Base-by-base conservation (phyloP, 2,329 filamentous ascomycete genomes). In the Diaporthe humulicola region DNA sequence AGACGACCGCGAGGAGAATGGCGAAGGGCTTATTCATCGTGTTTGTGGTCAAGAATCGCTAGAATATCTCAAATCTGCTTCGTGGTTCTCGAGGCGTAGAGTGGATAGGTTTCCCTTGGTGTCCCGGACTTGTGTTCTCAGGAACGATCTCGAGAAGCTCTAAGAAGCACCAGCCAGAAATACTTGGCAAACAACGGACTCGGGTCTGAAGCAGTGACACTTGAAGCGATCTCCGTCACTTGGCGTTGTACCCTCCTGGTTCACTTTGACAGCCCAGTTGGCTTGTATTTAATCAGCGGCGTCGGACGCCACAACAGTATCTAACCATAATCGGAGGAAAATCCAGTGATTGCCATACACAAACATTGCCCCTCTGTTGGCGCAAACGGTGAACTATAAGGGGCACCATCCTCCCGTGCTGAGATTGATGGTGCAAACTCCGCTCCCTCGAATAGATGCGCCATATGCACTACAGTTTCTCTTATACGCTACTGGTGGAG, bases 401-500 rank as follows among this genome's bases (percentile, higher is more conserved):
- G 42, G 28, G 19, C 64, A n/a, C n/a, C 25, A 64, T 54, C 33
- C 57, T 25, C 3, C 42, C 25, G 25, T 56, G 45, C 33, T 15
- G 25, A 54, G 42, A 72, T 54, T 45, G 42, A 25, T 42, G 42
- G 64, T 54, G 45, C 45, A 45, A 42, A 45, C 8, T 8, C 8
- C 45, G 33, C 28, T 30, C 36, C 57, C 70, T 48, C 70, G 42
- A n/a, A 42, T 72, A 72, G 25, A 64, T 72, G 45, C n/a, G 33
- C n/a, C 33, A 17, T 50, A 45, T 38, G 36, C 25, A 30, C 45
- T 45, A 40, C 38, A 1, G 1, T 19, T 12, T 4, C 15, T 30
- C 57, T 54, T 12, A 40, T 22, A 25, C n/a, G n/a, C 30, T 56
- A 28, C 57, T 54, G 45, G 48, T 72, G 45, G 56, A 42, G 14